Conservation (phyloP, 2,329 filamentous ascomycete species). For the Diaporthe ilicicola region DNA sequence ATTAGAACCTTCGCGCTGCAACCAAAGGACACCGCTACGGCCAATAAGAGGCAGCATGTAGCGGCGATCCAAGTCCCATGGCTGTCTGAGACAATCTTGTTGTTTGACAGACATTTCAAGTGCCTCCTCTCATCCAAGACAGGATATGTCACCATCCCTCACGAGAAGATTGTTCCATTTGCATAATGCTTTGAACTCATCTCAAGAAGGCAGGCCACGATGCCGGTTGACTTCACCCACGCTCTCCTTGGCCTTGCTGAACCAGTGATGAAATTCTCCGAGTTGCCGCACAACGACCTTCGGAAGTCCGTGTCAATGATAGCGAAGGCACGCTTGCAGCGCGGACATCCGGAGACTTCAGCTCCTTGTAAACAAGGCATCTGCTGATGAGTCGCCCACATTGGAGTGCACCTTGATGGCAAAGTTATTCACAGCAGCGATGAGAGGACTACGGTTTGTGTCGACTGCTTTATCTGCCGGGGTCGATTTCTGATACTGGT, state of each 20-base stretch:
- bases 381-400: neutral
- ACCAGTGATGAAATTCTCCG: neutral
- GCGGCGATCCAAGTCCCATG: neutral
- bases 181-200: slow-evolving; percentile 21
- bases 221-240: slow-evolving; percentile 25
- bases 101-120: neutral
- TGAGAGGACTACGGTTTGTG: neutral
- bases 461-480: neutral
- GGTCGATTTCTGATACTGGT: slow-evolving; percentile 9
- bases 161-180: neutral
- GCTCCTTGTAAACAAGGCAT: slow-evolving; percentile 17
- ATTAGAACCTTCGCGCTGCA: neutral
- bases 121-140: neutral
- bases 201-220: slow-evolving; percentile 9
- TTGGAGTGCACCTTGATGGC: neutral
- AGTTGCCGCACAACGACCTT: slow-evolving; percentile 20
- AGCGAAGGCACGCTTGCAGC: slow-evolving; percentile 27
- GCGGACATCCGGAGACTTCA: slow-evolving; percentile 34
- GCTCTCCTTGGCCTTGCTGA: slow-evolving; percentile 25
- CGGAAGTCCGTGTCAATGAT: slow-evolving; percentile 28
- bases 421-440: neutral
- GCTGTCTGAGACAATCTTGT: neutral
- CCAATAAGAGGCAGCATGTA: neutral
- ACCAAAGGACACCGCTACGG: neutral
- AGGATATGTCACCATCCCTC: neutral